phyloP scores from a whole-genome alignment of 345 rosid species.

The Eucalyptus pauciflora region DNA sequence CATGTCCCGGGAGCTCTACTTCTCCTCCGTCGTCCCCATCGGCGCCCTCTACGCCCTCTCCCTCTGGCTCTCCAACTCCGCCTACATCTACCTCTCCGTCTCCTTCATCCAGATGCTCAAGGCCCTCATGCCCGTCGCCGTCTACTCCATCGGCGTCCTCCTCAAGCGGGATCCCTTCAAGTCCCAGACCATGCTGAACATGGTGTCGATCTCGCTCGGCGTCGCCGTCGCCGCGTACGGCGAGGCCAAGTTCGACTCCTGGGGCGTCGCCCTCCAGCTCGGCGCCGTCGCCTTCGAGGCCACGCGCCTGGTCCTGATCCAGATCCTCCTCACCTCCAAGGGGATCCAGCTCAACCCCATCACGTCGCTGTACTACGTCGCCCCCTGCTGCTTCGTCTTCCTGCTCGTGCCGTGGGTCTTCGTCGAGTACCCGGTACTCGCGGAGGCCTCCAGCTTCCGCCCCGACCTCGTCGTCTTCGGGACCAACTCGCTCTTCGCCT shows the following conservation, averaged over 20 bases:
- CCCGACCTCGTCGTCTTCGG: constrained; percentile 81
- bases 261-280: constrained; percentile 83
- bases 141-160: constrained; percentile 76
- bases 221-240: constrained; percentile 86
- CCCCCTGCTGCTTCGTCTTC: constrained; percentile 87
- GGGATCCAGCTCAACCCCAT: constrained; percentile 81
- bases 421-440: constrained; percentile 59
- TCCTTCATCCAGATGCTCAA: constrained; percentile 48
- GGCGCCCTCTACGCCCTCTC: constrained; percentile 84
- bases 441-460: constrained; percentile 70
- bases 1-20: constrained; percentile 68
- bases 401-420: constrained; percentile 79
- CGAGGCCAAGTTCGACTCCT: constrained; percentile 79
- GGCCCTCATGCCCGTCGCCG: constrained; percentile 88
- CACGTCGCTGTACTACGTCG: constrained; percentile 74
- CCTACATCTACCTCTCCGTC: constrained; percentile 90
- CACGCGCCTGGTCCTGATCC: constrained; percentile 82
- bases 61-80: constrained; percentile 95
- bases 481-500: constrained; percentile 75
- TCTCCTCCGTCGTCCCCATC: constrained; percentile 87
- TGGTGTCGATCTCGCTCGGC: constrained; percentile 85
- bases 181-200: constrained; percentile 70
- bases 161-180: constrained; percentile 60
- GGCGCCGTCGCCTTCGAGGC: constrained; percentile 95
- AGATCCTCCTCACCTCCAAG: constrained; percentile 80